phyloP scores from a whole-genome alignment of 2,329 filamentous ascomycete genomes.

The Shiraia sp. region DNA sequence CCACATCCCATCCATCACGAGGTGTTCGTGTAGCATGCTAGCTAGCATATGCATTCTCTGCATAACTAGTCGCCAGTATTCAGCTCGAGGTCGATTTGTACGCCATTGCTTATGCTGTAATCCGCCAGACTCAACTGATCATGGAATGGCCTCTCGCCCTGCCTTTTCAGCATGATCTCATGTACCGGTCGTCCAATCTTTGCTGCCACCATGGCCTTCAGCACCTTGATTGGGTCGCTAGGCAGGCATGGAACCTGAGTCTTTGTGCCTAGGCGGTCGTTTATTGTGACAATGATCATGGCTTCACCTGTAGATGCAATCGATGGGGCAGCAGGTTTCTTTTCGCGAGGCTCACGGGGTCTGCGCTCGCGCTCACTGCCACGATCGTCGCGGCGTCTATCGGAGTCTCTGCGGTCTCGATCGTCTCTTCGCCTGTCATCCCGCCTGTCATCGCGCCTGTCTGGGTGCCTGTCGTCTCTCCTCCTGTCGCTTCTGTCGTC shows the following conservation, averaged over 20 bases:
- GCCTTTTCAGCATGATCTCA: slow-evolving; percentile 88
- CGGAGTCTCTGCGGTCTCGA: slow-evolving; percentile 4
- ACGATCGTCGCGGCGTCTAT: slow-evolving; percentile 15
- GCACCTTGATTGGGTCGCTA: slow-evolving; percentile 79
- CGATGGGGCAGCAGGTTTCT: slow-evolving; percentile 33
- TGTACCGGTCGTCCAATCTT: slow-evolving; percentile 86
- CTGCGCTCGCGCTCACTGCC: slow-evolving; percentile 22
- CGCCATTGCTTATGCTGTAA: slow-evolving; percentile 92
- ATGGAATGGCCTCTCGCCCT: slow-evolving; percentile 92
- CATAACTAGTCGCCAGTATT: slow-evolving; percentile 38
- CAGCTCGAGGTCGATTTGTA: slow-evolving; percentile 59
- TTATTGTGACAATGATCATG: slow-evolving; percentile 93
- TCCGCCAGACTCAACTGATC: slow-evolving; percentile 85
- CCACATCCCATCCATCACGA: neutral
- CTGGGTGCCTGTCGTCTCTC: slow-evolving; percentile 38
- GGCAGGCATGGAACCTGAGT: slow-evolving; percentile 88
- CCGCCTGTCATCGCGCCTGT: slow-evolving; percentile 45
- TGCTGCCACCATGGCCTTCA: slow-evolving; percentile 90
- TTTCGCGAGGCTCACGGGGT: slow-evolving; percentile 37
- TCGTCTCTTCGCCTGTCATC: slow-evolving; percentile 13
- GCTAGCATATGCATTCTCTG: neutral
- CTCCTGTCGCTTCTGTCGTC: slow-evolving; percentile 49
- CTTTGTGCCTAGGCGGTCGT: slow-evolving; percentile 95
- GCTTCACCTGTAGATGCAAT: slow-evolving; percentile 58
- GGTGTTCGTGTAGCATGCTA: no score